phyloP scores from a whole-genome alignment of 108 stramenopile species.

The Pseudonitzschia delicatissima region DNA sequence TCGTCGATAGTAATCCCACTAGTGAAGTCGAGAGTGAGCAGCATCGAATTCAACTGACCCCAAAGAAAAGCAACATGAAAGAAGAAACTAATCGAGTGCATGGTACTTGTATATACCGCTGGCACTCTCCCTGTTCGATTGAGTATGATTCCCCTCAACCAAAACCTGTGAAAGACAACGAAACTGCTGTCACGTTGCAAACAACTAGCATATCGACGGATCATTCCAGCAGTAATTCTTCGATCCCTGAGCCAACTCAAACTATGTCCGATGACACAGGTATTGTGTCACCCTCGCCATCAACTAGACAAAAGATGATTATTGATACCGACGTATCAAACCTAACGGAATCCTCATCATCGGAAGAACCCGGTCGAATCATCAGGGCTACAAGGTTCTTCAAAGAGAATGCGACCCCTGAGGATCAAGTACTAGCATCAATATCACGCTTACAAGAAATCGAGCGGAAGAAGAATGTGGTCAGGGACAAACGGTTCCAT shows the following conservation, averaged over 20 bases:
- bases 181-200: not conserved
- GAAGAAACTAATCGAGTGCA: too few relatives aligned
- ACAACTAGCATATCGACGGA: not conserved
- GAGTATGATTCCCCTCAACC: not conserved
- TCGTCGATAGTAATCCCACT: too few relatives aligned
- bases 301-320: not conserved
- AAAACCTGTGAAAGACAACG: not conserved
- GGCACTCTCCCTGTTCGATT: not conserved
- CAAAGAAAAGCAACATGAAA: too few relatives aligned
- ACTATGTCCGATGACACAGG: not conserved
- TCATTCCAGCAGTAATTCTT: not conserved
- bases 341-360: not conserved
- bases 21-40: too few relatives aligned
- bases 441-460: constrained; percentile 16
- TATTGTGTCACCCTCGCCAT: not conserved
- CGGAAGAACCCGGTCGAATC: not conserved
- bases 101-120: not conserved
- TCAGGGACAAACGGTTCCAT: constrained; percentile 28
- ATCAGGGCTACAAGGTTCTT: too few relatives aligned
- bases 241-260: not conserved
- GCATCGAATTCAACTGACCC: too few relatives aligned
- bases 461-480: constrained; percentile 36
- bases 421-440: not conserved
- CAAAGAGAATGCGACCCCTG: not conserved
- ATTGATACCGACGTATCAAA: constrained; percentile 6